A percentile compares a stretch with the other conserved stretches of the same genome.
phyloP scores from a whole-genome alignment of 331 rosid genomes.

The Pyrus hybrid region DNA sequence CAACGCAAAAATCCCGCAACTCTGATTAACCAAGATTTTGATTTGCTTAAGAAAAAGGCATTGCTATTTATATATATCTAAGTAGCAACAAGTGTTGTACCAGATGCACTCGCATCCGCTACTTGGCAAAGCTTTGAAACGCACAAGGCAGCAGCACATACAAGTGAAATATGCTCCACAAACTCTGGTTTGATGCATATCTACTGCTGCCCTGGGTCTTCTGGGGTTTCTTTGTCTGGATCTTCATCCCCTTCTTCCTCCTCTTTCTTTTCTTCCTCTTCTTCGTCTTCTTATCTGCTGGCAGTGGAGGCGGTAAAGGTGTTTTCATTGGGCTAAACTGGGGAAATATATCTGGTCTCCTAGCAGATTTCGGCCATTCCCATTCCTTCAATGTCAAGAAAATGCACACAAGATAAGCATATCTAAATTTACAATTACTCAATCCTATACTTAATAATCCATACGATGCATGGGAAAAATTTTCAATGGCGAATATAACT shows the following conservation, averaged over 20 bases:
- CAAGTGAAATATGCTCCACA: not conserved
- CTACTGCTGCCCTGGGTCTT: conserved; percentile 18
- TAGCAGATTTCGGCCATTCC: conserved; percentile 71
- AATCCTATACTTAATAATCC: too few species aligned
- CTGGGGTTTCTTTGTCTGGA: conserved; percentile 24
- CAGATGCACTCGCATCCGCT: not conserved
- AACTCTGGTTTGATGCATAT: not conserved
- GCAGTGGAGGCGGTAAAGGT: conserved; percentile 74
- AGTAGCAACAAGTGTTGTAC: too few species aligned
- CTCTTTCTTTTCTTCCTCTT: conserved; percentile 68
- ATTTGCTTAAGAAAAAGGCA: too few species aligned
- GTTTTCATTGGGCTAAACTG: conserved; percentile 88
- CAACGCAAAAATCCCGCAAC: too few species aligned
- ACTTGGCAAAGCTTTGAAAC: not conserved
- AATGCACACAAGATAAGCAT: not conserved
- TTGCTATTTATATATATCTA: too few species aligned
- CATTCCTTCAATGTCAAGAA: conserved; percentile 49
- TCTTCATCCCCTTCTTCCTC: conserved; percentile 48
- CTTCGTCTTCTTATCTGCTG: conserved; percentile 82
- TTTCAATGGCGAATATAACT: too few species aligned
- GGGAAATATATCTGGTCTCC: conserved; percentile 85
- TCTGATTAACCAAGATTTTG: too few species aligned
- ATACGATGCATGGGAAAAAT: too few species aligned
- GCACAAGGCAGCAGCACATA: not conserved
- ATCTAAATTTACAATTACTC: too few species aligned